These are phyloP conservation scores for Bolboschoenus planiculmis DNA, from an alignment of 176 grass and related monocot species.

Conservation along the genomic window DNA sequence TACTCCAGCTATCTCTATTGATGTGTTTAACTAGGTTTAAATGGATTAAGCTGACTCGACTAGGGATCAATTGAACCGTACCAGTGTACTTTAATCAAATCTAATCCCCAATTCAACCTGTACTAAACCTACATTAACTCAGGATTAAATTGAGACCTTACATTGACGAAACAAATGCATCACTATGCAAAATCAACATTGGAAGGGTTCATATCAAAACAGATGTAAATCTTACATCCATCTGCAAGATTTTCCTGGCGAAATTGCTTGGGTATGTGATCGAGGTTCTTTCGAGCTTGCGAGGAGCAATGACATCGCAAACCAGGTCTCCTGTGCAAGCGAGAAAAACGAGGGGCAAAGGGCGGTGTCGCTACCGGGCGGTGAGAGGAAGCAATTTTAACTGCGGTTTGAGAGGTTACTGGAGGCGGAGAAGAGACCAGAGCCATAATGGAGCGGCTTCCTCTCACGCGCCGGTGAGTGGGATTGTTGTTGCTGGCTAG, in stretches of 20 bases:
- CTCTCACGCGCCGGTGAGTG: slow-evolving; percentile 23
- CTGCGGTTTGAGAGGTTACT: neutral
- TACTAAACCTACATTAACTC: no score
- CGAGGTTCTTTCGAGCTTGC: slow-evolving; percentile 36
- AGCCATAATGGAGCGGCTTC: neutral
- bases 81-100: no score
- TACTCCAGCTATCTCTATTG: neutral
- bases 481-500: slow-evolving; percentile 22
- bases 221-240: slow-evolving; percentile 35
- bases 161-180: no score
- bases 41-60: no score
- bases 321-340: slow-evolving; percentile 14
- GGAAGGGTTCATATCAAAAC: neutral
- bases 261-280: slow-evolving; percentile 77
- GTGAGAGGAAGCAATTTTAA: neutral
- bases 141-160: no score
- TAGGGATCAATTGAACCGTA: no score
- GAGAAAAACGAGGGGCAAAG: neutral
- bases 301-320: slow-evolving; percentile 22
- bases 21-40: neutral
- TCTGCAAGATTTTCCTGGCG: slow-evolving; percentile 76
- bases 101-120: no score
- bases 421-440: slow-evolving; percentile 12
- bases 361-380: neutral
- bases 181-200: neutral